Evolutionary conservation across 2,329 filamentous ascomycete genomes (phyloP).

Genomic region (Aspergillus floridensis): DNA sequence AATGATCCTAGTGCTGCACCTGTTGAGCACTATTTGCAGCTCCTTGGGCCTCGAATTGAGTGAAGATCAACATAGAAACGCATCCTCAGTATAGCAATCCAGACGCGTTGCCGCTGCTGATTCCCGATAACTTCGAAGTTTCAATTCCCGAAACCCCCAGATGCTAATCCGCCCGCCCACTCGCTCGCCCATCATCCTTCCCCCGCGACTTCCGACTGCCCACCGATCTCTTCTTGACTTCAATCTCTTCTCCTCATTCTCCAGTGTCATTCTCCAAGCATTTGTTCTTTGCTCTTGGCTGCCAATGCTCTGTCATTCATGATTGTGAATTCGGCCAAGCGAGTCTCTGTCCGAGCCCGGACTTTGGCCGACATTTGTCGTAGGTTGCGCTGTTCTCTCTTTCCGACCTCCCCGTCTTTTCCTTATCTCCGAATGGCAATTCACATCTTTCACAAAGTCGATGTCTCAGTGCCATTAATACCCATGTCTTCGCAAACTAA

Average conservation of each 20-base stretch:
- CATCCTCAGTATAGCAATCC: too few species aligned
- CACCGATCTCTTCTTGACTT: neutral
- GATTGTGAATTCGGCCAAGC: conserved; percentile 39
- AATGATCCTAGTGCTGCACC: too few species aligned
- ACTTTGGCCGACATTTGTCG: conserved; percentile 38
- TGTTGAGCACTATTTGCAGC: too few species aligned
- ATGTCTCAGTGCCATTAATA: neutral
- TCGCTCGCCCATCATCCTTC: neutral
- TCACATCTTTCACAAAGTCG: neutral
- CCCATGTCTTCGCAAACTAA: neutral
- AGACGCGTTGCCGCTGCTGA: neutral
- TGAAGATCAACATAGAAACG: too few species aligned
- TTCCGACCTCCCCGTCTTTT: neutral
- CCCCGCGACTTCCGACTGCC: neutral
- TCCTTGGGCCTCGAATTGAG: too few species aligned
- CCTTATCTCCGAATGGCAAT: conserved; percentile 17
- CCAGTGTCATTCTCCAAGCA: neutral
- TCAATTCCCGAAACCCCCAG: neutral
- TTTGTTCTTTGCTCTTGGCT: conserved; percentile 2
- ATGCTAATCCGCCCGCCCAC: neutral
- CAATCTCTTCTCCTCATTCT: neutral
- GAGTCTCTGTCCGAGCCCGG: conserved; percentile 41
- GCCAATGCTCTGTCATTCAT: conserved; percentile 35
- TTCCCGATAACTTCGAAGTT: neutral
- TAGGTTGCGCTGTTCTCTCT: conserved; percentile 23